Conservation (phyloP, 192 early-diverging fungal species). For the Allomyces macrogynus region DNA sequence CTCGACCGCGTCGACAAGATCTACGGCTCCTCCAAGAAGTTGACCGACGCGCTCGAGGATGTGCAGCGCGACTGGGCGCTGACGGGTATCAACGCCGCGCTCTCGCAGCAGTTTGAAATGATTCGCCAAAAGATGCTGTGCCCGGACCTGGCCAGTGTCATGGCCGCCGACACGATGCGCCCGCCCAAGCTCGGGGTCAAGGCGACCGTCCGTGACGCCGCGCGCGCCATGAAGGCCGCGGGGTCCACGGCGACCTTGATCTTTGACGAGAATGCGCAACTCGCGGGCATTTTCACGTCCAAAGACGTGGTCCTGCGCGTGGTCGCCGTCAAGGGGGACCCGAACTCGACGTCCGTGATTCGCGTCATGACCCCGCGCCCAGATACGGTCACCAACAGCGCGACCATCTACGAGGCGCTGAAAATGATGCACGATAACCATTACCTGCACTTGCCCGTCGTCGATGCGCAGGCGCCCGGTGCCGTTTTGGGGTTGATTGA, state of each 20-base stretch:
- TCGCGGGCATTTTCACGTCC: slow-evolving; percentile 84
- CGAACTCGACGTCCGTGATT: slow-evolving; percentile 75
- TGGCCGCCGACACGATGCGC: slow-evolving; percentile 28
- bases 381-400: slow-evolving; percentile 47
- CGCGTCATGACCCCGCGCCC: slow-evolving; percentile 92
- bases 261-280: slow-evolving; percentile 37
- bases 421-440: slow-evolving; percentile 78
- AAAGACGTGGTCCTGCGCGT: slow-evolving; percentile 70
- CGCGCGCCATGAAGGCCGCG: slow-evolving; percentile 47
- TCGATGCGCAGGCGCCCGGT: slow-evolving; percentile 29
- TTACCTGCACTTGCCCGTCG: slow-evolving; percentile 65
- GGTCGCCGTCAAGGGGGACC: slow-evolving; percentile 76
- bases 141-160: slow-evolving; percentile 65
- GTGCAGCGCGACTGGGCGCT: slow-evolving; percentile 54
- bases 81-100: slow-evolving; percentile 34
- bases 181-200: slow-evolving; percentile 18
- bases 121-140: slow-evolving; percentile 72
- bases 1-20: slow-evolving; percentile 69
- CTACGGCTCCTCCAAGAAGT: slow-evolving; percentile 55
- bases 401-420: slow-evolving; percentile 62
- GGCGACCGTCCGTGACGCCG: slow-evolving; percentile 49
- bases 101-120: slow-evolving; percentile 45
- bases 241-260: slow-evolving; percentile 57
- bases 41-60: slow-evolving; percentile 60
- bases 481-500: slow-evolving; percentile 58